Evolutionary conservation across 805 yeast species (phyloP).

Genomic region (Saccharomycopsis fibuligera): DNA sequence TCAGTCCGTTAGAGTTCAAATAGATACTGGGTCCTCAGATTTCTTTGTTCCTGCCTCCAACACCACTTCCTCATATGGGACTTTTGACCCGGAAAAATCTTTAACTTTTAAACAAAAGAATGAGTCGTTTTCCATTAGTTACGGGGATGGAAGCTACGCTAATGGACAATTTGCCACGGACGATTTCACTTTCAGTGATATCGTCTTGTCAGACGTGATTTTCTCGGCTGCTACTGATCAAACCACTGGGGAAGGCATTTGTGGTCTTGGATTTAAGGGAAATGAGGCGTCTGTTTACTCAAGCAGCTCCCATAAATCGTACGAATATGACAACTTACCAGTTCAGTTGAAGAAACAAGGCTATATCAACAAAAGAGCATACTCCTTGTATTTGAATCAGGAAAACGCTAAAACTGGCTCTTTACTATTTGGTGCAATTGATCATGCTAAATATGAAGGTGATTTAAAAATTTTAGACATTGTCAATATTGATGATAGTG

Average conservation of each 20-base stretch:
- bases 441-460: slow-evolving; percentile 52
- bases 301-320: slow-evolving; percentile 21
- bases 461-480: slow-evolving; percentile 32
- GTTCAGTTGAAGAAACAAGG: slow-evolving; percentile 33
- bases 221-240: slow-evolving; percentile 12
- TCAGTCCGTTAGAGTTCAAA: slow-evolving; percentile 34
- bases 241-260: slow-evolving; percentile 16
- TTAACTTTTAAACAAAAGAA: slow-evolving; percentile 28
- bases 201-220: background rate
- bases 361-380: slow-evolving; percentile 33
- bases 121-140: slow-evolving; percentile 34
- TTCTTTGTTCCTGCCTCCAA: slow-evolving; percentile 37
- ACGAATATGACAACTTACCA: slow-evolving; percentile 26
- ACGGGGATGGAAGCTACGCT: slow-evolving; percentile 44
- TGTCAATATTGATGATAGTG: slow-evolving; percentile 30
- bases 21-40: slow-evolving; percentile 47
- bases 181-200: slow-evolving; percentile 18
- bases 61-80: slow-evolving; percentile 25
- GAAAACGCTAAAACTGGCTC: slow-evolving; percentile 27
- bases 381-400: slow-evolving; percentile 40
- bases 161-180: slow-evolving; percentile 36
- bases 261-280: slow-evolving; percentile 15
- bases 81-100: slow-evolving; percentile 31
- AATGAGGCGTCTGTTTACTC: slow-evolving; percentile 39
- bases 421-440: slow-evolving; percentile 70